Conservation (phyloP, 768 basidiomycete genomes). For the Hysterangium stoloniferum region DNA sequence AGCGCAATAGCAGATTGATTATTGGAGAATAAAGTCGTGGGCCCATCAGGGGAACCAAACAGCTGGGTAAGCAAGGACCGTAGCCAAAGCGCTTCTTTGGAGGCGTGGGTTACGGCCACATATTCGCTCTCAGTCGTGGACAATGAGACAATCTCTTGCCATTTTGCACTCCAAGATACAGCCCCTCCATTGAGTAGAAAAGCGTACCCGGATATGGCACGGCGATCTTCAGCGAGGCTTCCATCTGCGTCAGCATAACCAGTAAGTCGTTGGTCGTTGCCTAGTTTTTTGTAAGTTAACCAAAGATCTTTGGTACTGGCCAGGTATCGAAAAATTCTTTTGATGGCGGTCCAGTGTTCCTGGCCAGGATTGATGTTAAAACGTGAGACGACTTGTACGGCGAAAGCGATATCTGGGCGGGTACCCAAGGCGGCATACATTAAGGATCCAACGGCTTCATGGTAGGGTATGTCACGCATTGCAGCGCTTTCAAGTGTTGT, state of each 20-base stretch:
- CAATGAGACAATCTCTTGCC: slow-evolving; percentile 25
- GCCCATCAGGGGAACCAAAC: slow-evolving; percentile 29
- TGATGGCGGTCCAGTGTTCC: slow-evolving; percentile 7
- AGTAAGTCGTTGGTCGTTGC: background rate
- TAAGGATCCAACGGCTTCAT: slow-evolving; percentile 16
- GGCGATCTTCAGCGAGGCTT: slow-evolving; percentile 19
- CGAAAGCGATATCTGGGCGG: slow-evolving; percentile 20
- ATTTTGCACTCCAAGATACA: slow-evolving; percentile 27
- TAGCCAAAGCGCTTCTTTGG: slow-evolving; percentile 29
- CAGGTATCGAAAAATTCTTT: slow-evolving; percentile 11
- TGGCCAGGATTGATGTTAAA: slow-evolving; percentile 9
- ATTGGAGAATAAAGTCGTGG: slow-evolving; percentile 19
- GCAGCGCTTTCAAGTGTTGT: background rate
- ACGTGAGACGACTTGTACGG: slow-evolving; percentile 12
- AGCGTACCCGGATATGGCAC: slow-evolving; percentile 31
- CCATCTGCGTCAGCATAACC: slow-evolving; percentile 20
- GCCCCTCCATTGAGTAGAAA: slow-evolving; percentile 22
- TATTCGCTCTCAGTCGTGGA: slow-evolving; percentile 32
- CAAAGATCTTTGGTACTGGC: background rate
- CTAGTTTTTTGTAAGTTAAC: background rate
- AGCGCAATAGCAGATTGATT: slow-evolving; percentile 27
- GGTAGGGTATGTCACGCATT: background rate
- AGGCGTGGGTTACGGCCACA: slow-evolving; percentile 20
- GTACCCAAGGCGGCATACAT: slow-evolving; percentile 17
- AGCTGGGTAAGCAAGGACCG: slow-evolving; percentile 32